Percentiles rank a stretch among this genome's conserved stretches.
Conservation (phyloP, 139 green algal genomes). For the Chlamydomonas applanata region DNA sequence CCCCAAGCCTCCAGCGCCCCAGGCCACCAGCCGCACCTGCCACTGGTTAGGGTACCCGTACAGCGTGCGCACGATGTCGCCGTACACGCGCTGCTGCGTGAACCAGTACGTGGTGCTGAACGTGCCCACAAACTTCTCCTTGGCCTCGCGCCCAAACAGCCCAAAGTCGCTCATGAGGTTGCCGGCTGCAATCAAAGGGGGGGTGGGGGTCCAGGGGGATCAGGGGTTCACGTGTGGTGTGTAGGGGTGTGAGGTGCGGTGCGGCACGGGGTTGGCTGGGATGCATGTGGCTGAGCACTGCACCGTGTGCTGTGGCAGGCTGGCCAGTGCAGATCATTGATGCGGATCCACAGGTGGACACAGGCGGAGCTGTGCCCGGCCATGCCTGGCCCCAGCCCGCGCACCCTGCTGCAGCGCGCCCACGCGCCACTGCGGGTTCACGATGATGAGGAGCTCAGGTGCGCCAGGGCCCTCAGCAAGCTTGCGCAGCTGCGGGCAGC, state of each 20-base stretch:
- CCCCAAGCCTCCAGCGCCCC: too few species aligned
- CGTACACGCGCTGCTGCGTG: constrained; percentile 56
- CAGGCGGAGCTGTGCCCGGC: neutral
- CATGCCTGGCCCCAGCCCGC: neutral
- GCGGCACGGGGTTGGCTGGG: constrained; percentile 1
- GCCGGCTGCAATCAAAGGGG: neutral
- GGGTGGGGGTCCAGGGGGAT: neutral
- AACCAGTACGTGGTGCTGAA: constrained; percentile 73
- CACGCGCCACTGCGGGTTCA: constrained; percentile 78
- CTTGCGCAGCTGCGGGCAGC: constrained; percentile 32
- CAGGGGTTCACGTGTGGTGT: neutral
- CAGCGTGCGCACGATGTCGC: constrained; percentile 60
- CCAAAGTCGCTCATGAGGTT: constrained; percentile 55
- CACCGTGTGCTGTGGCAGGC: too few species aligned
- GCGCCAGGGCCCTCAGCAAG: constrained; percentile 34
- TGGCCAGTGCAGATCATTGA: too few species aligned
- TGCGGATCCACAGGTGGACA: neutral
- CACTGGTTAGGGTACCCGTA: constrained; percentile 47
- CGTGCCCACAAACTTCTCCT: constrained; percentile 48
- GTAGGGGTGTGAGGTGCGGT: neutral
- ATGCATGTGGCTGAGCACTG: constrained; percentile 51
- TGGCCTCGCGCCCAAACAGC: constrained; percentile 40
- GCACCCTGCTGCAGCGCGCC: neutral
- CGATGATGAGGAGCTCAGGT: constrained; percentile 62
- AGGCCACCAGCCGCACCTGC: constrained; percentile 52